Evolutionary conservation across 371 early-diverging fungal genomes (phyloP).

Genomic region (Mortierella sp.): DNA sequence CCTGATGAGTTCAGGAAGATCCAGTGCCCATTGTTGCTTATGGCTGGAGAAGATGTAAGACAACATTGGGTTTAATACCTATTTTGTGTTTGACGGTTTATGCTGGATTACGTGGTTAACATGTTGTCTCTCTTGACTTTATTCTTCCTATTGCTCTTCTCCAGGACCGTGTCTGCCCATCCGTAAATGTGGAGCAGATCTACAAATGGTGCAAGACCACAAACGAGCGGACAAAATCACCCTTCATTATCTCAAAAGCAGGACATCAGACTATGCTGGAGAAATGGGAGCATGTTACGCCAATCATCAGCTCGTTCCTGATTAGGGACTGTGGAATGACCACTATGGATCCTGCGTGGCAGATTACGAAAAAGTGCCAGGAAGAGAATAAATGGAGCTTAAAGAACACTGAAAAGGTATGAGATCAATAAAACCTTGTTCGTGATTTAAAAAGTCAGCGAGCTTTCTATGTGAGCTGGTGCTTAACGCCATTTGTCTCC

Average conservation of each 20-base stretch:
- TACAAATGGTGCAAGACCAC: slow-evolving; percentile 33
- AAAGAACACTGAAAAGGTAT: slow-evolving; percentile 77
- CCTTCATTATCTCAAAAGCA: slow-evolving; percentile 71
- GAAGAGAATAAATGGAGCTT: slow-evolving; percentile 78
- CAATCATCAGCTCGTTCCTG: slow-evolving; percentile 74
- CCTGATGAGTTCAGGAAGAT: slow-evolving; percentile 63
- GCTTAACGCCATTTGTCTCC: neutral
- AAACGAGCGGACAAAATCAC: slow-evolving; percentile 49
- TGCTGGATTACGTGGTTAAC: neutral
- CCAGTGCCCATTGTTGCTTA: slow-evolving; percentile 67
- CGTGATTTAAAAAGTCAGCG: neutral
- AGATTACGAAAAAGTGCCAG: slow-evolving; percentile 66
- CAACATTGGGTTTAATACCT: neutral
- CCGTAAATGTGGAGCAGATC: slow-evolving; percentile 35
- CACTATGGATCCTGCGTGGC: slow-evolving; percentile 73
- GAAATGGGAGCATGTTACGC: slow-evolving; percentile 73
- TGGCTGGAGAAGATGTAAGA: slow-evolving; percentile 69
- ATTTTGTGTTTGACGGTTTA: neutral
- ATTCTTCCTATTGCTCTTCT: neutral
- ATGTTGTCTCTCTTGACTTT: neutral
- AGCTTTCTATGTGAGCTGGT: neutral
- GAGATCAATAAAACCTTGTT: slow-evolving; percentile 7
- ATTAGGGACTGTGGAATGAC: slow-evolving; percentile 72
- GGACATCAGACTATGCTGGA: slow-evolving; percentile 80
- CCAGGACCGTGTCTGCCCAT: slow-evolving; percentile 48